phyloP scores from a whole-genome alignment of 306 rosid genomes.

The Mimosa pudica region DNA sequence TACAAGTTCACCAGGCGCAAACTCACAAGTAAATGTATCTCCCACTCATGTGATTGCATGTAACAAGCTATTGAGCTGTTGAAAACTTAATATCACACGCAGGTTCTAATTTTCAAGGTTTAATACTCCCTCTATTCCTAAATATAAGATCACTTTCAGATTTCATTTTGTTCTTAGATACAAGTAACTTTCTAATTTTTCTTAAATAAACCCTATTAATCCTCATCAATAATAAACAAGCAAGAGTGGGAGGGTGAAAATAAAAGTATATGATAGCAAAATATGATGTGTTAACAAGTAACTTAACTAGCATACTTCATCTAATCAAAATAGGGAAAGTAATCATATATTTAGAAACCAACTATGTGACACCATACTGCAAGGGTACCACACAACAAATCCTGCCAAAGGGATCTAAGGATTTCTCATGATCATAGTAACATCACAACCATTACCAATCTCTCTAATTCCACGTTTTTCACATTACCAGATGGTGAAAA shows the following conservation, averaged over 20 bases:
- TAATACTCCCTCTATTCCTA: too few relatives aligned
- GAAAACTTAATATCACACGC: background rate
- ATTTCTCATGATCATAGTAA: background rate
- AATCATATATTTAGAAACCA: too few relatives aligned
- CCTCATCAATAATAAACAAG: too few relatives aligned
- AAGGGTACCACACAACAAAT: background rate
- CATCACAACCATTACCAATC: slow-evolving; percentile 19
- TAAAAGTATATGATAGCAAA: too few relatives aligned
- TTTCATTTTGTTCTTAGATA: too few relatives aligned
- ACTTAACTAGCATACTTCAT: too few relatives aligned
- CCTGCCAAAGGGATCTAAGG: background rate
- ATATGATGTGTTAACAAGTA: too few relatives aligned
- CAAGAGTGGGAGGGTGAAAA: too few relatives aligned
- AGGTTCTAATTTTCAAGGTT: background rate
- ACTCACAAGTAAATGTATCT: background rate
- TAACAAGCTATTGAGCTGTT: background rate
- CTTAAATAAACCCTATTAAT: too few relatives aligned
- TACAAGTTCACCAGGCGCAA: background rate
- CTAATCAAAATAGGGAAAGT: too few relatives aligned
- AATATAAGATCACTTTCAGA: too few relatives aligned
- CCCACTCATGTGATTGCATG: background rate
- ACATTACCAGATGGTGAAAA: background rate
- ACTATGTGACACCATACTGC: background rate
- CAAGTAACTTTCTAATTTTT: too few relatives aligned
- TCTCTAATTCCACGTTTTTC: slow-evolving; percentile 21